These are phyloP conservation scores for Anisodus tanguticus DNA, from an alignment of 257 asterid species.

Conservation along the genomic window DNA sequence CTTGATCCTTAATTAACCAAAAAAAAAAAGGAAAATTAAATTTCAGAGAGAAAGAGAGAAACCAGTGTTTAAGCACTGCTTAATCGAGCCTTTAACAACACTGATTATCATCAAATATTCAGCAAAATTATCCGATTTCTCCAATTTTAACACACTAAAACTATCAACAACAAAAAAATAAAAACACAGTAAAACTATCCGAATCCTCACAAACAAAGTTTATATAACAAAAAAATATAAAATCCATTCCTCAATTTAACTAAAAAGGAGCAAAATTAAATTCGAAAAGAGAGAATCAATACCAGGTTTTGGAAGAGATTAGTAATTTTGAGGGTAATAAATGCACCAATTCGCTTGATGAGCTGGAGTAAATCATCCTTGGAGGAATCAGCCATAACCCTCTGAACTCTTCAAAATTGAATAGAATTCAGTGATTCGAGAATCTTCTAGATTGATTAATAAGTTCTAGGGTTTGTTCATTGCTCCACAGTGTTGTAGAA, in stretches of 20 bases:
- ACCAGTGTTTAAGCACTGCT: conserved; percentile 45
- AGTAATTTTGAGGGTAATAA: conserved; percentile 70
- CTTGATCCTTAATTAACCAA: not conserved
- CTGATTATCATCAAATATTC: not conserved
- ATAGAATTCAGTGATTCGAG: not conserved
- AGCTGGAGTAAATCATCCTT: conserved; percentile 76
- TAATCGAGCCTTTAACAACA: not conserved
- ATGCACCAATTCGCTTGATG: conserved; percentile 76
- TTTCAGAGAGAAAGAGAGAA: conserved; percentile 19
- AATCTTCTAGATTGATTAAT: not conserved
- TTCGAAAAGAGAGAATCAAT: conserved; percentile 27
- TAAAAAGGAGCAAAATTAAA: not conserved
- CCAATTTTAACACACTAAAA: too few species aligned
- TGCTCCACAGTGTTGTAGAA: not conserved
- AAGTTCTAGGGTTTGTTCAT: not conserved
- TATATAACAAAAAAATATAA: not conserved
- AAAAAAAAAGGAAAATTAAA: not conserved
- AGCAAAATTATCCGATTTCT: not conserved
- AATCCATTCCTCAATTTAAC: not conserved
- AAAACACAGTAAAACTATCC: too few species aligned
- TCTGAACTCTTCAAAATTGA: not conserved
- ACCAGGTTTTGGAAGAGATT: conserved; percentile 70
- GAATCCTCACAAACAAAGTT: not conserved
- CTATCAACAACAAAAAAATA: too few species aligned
- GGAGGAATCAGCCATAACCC: conserved; percentile 69